Conservation (phyloP, 2,329 filamentous ascomycete species). For the Trichoderma cornu-damae region DNA sequence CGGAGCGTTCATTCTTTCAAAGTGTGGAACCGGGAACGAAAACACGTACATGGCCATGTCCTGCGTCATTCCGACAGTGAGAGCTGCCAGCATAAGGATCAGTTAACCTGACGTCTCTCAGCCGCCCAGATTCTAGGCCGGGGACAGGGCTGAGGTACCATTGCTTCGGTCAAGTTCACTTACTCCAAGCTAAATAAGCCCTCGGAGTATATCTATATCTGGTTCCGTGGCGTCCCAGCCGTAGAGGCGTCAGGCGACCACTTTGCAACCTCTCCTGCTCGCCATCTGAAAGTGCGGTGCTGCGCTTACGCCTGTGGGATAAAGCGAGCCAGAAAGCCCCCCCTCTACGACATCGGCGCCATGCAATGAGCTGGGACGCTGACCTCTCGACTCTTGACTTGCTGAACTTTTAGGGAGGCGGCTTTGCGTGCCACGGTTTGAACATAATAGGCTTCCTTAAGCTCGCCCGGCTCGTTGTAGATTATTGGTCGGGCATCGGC, state of each 20-base stretch:
- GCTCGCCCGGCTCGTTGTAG: no score
- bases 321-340: no score
- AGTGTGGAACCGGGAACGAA: slow-evolving; percentile 12
- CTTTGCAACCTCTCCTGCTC: neutral
- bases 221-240: neutral
- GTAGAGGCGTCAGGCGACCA: neutral
- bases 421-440: no score
- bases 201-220: neutral
- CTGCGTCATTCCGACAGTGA: neutral
- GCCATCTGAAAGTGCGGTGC: neutral
- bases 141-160: neutral
- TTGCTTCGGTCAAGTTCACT: neutral
- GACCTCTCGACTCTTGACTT: no score
- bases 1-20: neutral
- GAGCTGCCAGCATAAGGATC: neutral
- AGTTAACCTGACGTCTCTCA: neutral
- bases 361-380: no score
- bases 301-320: neutral
- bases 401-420: no score
- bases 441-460: no score
- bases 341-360: no score
- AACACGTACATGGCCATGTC: neutral
- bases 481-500: no score
- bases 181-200: neutral
- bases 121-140: neutral